Evolutionary conservation across 176 grass and related monocot species (phyloP).

Genomic region (Ensete ventricosum): DNA sequence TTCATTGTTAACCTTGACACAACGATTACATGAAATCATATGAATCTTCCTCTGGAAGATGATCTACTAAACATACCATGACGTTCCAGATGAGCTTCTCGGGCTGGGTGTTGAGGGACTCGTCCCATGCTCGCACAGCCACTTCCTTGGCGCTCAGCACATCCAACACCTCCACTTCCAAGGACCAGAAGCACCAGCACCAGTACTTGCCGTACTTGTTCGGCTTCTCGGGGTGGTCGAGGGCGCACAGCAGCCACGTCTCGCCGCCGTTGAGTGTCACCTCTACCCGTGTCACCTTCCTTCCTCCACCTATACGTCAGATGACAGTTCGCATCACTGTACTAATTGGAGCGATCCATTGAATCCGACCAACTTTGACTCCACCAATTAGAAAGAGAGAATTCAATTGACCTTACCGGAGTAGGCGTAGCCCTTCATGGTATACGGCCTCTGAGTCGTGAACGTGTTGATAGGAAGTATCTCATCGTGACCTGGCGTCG

Average conservation of each 20-base stretch:
- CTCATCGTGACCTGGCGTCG: constrained; percentile 62
- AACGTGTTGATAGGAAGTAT: constrained; percentile 55
- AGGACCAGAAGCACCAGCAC: constrained; percentile 98
- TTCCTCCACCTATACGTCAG: constrained; percentile 44
- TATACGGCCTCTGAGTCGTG: constrained; percentile 51
- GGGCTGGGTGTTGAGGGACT: constrained; percentile 29
- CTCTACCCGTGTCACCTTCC: constrained; percentile 76
- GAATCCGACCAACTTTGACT: too few relatives aligned
- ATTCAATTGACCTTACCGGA: constrained; percentile 37
- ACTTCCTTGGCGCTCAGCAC: constrained; percentile 70
- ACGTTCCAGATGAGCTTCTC: constrained; percentile 18
- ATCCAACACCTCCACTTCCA: constrained; percentile 54
- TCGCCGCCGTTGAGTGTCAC: constrained; percentile 68
- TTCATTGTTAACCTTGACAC: neutral
- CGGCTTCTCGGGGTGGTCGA: constrained; percentile 57
- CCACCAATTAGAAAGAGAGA: too few relatives aligned
- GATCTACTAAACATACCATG: constrained; percentile 4
- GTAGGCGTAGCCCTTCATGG: constrained; percentile 70
- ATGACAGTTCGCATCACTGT: neutral
- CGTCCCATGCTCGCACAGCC: constrained; percentile 84
- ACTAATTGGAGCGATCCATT: neutral
- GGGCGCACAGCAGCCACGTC: constrained; percentile 46
- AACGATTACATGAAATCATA: too few relatives aligned
- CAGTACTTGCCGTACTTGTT: constrained; percentile 75
- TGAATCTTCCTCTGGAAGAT: too few relatives aligned